phyloP scores from a whole-genome alignment of 345 rosid species.

The Orychophragmus violaceus region DNA sequence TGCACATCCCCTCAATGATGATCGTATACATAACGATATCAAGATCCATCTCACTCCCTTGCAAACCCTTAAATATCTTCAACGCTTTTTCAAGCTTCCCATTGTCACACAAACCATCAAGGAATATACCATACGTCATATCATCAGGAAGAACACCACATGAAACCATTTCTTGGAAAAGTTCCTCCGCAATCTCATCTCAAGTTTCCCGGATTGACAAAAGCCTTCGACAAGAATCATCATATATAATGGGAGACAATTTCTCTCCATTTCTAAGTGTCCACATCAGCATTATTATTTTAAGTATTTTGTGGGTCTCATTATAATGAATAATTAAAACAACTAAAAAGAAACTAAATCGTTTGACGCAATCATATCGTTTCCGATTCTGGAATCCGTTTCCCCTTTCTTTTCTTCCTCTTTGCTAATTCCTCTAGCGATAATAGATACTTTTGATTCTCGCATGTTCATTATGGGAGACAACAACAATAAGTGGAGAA shows the following conservation, averaged over 20 bases:
- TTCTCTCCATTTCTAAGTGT: too few species aligned
- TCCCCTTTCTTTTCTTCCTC: too few species aligned
- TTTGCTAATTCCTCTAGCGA: too few species aligned
- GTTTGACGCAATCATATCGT: too few species aligned
- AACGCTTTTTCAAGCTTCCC: not conserved
- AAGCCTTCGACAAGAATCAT: slow-evolving; percentile 21
- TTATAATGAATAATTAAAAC: too few species aligned
- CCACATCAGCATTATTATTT: too few species aligned
- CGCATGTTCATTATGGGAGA: slow-evolving; percentile 58
- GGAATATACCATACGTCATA: slow-evolving; percentile 14
- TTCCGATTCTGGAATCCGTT: too few species aligned
- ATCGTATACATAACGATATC: not conserved
- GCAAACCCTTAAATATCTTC: not conserved
- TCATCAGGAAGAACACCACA: slow-evolving; percentile 8
- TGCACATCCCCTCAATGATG: slow-evolving; percentile 26
- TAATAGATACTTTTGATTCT: not conserved
- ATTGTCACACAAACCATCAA: slow-evolving; percentile 12
- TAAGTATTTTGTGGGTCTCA: too few species aligned
- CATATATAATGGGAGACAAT: too few species aligned
- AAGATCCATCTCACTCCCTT: not conserved
- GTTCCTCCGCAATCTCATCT: not conserved
- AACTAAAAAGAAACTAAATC: too few species aligned
- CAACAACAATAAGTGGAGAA: slow-evolving; percentile 26
- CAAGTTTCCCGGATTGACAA: not conserved
- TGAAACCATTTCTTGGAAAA: slow-evolving; percentile 7